Percentiles rank a stretch among this genome's conserved stretches.
These are phyloP conservation scores for Phytophthora crassamura DNA, from an alignment of 352 stramenopile genomes.

Conservation along the genomic window DNA sequence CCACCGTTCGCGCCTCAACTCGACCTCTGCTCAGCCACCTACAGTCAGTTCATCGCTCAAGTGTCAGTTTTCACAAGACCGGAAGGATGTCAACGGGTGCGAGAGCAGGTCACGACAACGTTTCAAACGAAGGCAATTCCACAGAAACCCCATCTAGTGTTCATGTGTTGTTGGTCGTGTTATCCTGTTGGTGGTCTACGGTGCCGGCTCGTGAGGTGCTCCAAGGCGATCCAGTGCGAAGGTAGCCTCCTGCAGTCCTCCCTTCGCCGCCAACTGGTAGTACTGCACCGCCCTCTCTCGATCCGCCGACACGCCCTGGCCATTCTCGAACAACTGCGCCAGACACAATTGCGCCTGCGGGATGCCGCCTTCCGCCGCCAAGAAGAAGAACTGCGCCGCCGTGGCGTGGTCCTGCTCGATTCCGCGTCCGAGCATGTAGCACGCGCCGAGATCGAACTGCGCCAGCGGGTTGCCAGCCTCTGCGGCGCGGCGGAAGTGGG, in stretches of 20 bases:
- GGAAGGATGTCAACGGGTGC: slow-evolving; percentile 4
- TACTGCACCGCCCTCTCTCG: slow-evolving; percentile 75
- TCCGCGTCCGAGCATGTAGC: slow-evolving; percentile 78
- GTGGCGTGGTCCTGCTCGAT: slow-evolving; percentile 56
- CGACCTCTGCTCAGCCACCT: slow-evolving; percentile 21
- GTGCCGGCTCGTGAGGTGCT: slow-evolving; percentile 41
- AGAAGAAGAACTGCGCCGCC: slow-evolving; percentile 80
- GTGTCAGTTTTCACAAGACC: slow-evolving; percentile 13
- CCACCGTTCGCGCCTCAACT: slow-evolving; percentile 23
- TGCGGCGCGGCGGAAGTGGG: slow-evolving; percentile 69
- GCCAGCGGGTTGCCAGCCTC: slow-evolving; percentile 62
- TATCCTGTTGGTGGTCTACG: slow-evolving; percentile 16
- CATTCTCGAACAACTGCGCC: slow-evolving; percentile 76
- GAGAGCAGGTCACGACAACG: slow-evolving; percentile 7
- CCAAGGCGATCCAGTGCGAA: slow-evolving; percentile 61
- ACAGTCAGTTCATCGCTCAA: slow-evolving; percentile 9
- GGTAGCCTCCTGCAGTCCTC: slow-evolving; percentile 59
- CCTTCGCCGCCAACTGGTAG: slow-evolving; percentile 71
- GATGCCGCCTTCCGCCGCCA: slow-evolving; percentile 64
- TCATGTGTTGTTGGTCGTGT: slow-evolving; percentile 15
- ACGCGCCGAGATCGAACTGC: slow-evolving; percentile 85
- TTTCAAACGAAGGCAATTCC: slow-evolving; percentile 24
- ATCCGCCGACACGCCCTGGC: slow-evolving; percentile 55
- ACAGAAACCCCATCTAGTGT: slow-evolving; percentile 11
- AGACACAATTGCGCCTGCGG: slow-evolving; percentile 79